phyloP scores from a whole-genome alignment of 139 green algal genomes.

The Chlorella sp. region DNA sequence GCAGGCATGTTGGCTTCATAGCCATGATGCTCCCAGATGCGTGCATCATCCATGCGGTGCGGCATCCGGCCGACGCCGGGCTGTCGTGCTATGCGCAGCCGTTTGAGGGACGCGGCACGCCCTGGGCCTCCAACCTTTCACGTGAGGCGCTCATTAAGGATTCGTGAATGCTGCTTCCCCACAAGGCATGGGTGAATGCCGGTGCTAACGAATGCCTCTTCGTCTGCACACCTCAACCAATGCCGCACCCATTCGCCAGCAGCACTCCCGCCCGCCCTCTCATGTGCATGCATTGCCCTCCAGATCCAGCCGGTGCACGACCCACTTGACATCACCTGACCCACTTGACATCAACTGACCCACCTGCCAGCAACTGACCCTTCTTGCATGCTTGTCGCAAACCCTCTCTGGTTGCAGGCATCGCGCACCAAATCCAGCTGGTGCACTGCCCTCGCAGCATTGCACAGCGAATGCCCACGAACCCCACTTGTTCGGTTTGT shows the following conservation, averaged over 20 bases:
- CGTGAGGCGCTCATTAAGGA: neutral
- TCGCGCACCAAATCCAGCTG: conserved; percentile 46
- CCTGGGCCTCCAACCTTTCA: conserved; percentile 69
- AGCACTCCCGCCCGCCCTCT: no score
- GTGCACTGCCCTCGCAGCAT: no score
- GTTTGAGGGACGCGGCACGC: conserved; percentile 65
- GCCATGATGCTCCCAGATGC: conserved; percentile 68
- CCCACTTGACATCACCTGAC: no score
- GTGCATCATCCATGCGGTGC: conserved; percentile 70
- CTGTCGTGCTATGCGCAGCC: conserved; percentile 79
- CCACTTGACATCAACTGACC: no score
- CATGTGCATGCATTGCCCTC: no score
- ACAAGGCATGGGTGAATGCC: neutral
- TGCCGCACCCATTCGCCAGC: no score
- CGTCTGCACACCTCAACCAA: neutral
- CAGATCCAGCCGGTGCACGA: no score
- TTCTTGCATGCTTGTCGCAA: neutral
- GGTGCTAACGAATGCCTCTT: neutral
- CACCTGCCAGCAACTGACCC: no score
- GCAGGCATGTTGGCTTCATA: conserved; percentile 66
- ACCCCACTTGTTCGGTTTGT: no score
- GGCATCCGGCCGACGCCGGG: conserved; percentile 73
- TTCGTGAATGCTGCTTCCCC: neutral
- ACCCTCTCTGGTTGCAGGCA: conserved; percentile 34
- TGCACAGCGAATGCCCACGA: no score